These are phyloP conservation scores for Nematodospora anomalae DNA, from an alignment of 1,139 yeast genomes.

Conservation along the genomic window DNA sequence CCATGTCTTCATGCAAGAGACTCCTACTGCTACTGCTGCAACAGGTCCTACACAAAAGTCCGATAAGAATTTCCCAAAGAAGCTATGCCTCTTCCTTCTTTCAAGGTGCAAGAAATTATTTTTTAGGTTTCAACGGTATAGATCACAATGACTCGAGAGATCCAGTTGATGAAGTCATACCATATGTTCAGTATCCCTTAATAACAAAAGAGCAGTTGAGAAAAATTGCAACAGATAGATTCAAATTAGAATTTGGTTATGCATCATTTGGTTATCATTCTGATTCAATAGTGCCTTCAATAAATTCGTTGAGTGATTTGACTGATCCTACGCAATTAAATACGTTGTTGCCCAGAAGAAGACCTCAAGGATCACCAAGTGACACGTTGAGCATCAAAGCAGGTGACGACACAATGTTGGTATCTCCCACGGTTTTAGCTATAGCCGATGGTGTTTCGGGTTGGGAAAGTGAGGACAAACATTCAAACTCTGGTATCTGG, in stretches of 20 bases:
- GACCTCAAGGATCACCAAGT: constrained; percentile 54
- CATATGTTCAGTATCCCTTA: constrained; percentile 44
- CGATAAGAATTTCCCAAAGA: neutral
- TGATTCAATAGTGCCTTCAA: constrained; percentile 35
- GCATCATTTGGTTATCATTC: constrained; percentile 54
- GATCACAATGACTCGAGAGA: constrained; percentile 13
- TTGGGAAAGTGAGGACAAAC: constrained; percentile 49
- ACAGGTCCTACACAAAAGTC: neutral
- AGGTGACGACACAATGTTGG: constrained; percentile 65
- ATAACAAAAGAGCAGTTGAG: constrained; percentile 43
- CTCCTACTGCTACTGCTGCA: neutral
- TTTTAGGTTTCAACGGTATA: constrained; percentile 22
- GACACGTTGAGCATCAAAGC: constrained; percentile 55
- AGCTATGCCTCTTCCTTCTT: constrained; percentile 17
- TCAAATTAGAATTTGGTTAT: constrained; percentile 46
- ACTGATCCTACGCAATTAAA: constrained; percentile 51
- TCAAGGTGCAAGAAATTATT: constrained; percentile 30
- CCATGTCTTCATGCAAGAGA: neutral
- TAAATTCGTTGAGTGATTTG: constrained; percentile 52
- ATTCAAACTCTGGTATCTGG: constrained; percentile 52
- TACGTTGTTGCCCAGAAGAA: constrained; percentile 49
- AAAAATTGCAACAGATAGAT: constrained; percentile 38
- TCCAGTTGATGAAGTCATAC: constrained; percentile 30
- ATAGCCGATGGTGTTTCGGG: constrained; percentile 66
- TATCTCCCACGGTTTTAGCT: constrained; percentile 55